These are phyloP conservation scores for Hypoxylon lienhwacheense DNA, from an alignment of 495 filamentous ascomycete genomes.

Conservation along the genomic window DNA sequence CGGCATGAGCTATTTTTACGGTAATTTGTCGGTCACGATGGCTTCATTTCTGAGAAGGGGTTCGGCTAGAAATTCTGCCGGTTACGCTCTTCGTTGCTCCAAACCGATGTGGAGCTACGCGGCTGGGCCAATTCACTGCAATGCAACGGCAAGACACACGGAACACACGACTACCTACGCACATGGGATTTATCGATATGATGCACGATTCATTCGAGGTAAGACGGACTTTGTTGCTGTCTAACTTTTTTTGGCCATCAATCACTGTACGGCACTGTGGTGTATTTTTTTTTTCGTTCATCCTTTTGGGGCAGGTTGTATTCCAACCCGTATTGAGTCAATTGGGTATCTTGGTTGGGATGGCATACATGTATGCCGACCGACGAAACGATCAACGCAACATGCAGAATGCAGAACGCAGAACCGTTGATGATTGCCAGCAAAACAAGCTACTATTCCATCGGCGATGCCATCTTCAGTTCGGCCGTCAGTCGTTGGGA, in stretches of 20 bases:
- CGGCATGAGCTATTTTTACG: conserved; percentile 1
- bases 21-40: conserved; percentile 24
- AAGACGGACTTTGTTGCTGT: conserved; percentile 2
- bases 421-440: conserved; percentile 8
- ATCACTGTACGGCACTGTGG: conserved; percentile 11
- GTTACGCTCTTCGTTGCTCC: conserved; percentile 25
- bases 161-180: conserved; percentile 4
- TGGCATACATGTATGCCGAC: conserved; percentile 9
- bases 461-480: conserved; percentile 7
- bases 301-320: conserved; percentile 15
- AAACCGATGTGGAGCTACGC: conserved; percentile 33
- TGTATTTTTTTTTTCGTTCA: conserved; percentile 2
- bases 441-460: not conserved
- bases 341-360: conserved; percentile 14
- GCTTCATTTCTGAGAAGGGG: conserved; percentile 20
- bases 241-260: conserved; percentile 6
- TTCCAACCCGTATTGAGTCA: conserved; percentile 13
- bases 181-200: conserved; percentile 14
- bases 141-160: conserved; percentile 33
- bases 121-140: conserved; percentile 24
- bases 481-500: not conserved
- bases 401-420: conserved; percentile 9
- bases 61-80: conserved; percentile 27
- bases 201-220: conserved; percentile 25
- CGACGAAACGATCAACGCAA: conserved; percentile 8